Percentiles rank a stretch among this genome's conserved stretches.
Evolutionary conservation across 2,329 filamentous ascomycete genomes (phyloP).

Genomic region (Hymenoscyphus albidus): DNA sequence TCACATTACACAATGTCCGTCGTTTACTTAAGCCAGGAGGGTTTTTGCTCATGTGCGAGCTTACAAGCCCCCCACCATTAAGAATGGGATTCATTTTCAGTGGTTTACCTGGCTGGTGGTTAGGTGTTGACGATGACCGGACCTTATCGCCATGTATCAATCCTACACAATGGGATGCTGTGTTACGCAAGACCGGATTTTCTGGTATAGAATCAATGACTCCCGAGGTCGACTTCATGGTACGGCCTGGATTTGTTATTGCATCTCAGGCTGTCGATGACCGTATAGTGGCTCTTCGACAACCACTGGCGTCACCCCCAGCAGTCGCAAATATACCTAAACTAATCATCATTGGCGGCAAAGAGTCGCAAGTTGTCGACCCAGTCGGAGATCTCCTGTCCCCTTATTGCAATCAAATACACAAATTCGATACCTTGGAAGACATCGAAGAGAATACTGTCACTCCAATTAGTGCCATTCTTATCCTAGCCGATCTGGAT

Average conservation of each 20-base stretch:
- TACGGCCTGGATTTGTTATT: slow-evolving; percentile 28
- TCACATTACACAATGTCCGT: slow-evolving; percentile 28
- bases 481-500: slow-evolving; percentile 33
- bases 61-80: slow-evolving; percentile 25
- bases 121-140: slow-evolving; percentile 30
- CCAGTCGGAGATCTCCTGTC: slow-evolving; percentile 5
- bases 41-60: slow-evolving; percentile 29
- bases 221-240: slow-evolving; percentile 8
- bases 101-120: slow-evolving; percentile 35
- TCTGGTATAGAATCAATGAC: slow-evolving; percentile 31
- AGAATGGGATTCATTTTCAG: slow-evolving; percentile 30
- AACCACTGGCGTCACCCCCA: slow-evolving; percentile 24
- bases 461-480: slow-evolving; percentile 5
- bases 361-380: slow-evolving; percentile 13
- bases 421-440: neutral
- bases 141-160: slow-evolving; percentile 12
- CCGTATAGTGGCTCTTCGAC: slow-evolving; percentile 28
- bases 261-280: slow-evolving; percentile 36
- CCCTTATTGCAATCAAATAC: slow-evolving; percentile 12
- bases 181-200: slow-evolving; percentile 30
- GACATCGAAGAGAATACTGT: slow-evolving; percentile 10
- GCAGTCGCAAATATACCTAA: neutral
- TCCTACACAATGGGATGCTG: slow-evolving; percentile 22
- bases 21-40: slow-evolving; percentile 33
- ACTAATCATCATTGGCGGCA: slow-evolving; percentile 25